Base-by-base conservation (phyloP, 345 rosid species). In the Bruguiera gymnorhiza region DNA sequence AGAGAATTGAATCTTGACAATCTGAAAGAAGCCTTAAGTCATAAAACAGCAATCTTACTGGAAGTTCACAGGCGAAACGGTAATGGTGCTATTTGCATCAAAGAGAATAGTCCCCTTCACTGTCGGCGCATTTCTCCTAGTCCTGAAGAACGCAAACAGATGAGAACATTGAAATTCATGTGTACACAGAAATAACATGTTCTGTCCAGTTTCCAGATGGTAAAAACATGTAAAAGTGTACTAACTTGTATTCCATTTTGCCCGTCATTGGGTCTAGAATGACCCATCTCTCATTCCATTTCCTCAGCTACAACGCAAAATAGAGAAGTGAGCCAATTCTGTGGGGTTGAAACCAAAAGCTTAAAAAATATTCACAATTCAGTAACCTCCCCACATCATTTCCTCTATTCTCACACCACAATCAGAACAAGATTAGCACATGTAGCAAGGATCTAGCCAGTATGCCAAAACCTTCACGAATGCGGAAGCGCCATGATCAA, bases 221-320 rank as follows among this genome's bases (percentile, higher is more conserved):
- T 4, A 57, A 23, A 54, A 55, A 2, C 6, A 6, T 16, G 29
- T 43, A 63, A 46, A 70, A 5, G 21, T 50, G 58, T 1, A 83
- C 96, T 76, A 72, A 92, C 96, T 89, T 92, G 81, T 92, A 93
- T 66, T 95, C 98, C 97, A 92, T 92, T 80, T 86, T 90, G 66
- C 98, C 97, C 1, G 95, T 96, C 2, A 98, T 96, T 13, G 99
- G 99, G 74, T 96, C 98, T 62, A 96, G 87, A 67, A 88, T 92
- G 37, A 90, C 91, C 99, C 99, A 96, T 39, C 99, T 74, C 71
- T 92, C 99, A 18, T 96, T 96, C 99, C 99, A 96, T 81, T 96
- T 96, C 75, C 92, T 85, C 82, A 92, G 79, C 99, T 90, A 70
- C 60, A 73, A 56, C 1, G 36, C 55, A 65, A 52, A 18, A 39